Base-by-base conservation (phyloP, 2,329 filamentous ascomycete genomes). In the Scorias spongiosa region DNA sequence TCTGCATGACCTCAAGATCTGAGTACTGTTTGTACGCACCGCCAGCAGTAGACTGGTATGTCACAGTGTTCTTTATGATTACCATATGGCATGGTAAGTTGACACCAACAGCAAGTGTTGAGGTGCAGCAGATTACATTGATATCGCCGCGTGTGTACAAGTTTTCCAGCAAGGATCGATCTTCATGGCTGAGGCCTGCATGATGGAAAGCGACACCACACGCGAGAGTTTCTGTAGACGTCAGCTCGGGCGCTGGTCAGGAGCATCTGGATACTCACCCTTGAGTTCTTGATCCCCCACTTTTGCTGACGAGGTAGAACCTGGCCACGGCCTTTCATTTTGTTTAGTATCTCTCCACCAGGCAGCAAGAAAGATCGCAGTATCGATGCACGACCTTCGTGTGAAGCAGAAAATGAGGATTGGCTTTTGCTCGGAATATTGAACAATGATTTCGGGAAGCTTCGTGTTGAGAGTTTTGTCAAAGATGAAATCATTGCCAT, bases 1-100 rank as follows among this genome's bases (percentile, higher is more conserved):
- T 93, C 54, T 93, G 85, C 80, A 89, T 89, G 48, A 89, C 74
- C 51, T 93, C 85, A 5, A 93, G 67, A 56, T 91, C 84, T 0
- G 83, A 78, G 51, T 86, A 87, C 57, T 91, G 84, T 44, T 78
- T 74, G 29, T 49, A 50, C n/a, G 44, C 49, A 14, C 47, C 47
- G 20, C 40, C 7, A 15, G 41, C n/a, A 7, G 63, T 69, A 6
- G 70, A 63, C 45, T 76, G 74, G 61, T 77, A 88, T 0, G 71
- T 68, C 2, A 78, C 71, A 0, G 85, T 93, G 17, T 84, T 83
- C 59, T 93, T 93, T 44, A 93, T 74, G 9, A 93, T 77, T 3
- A 88, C 84, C 2, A 88, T 75, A 56, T 91, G 81, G 48, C 84
- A 87, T 9, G 85, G 86, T 9, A 93, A 63, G 56, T 93, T 93